Conservation (phyloP, 805 yeast genomes). For the Candida michaelii region DNA sequence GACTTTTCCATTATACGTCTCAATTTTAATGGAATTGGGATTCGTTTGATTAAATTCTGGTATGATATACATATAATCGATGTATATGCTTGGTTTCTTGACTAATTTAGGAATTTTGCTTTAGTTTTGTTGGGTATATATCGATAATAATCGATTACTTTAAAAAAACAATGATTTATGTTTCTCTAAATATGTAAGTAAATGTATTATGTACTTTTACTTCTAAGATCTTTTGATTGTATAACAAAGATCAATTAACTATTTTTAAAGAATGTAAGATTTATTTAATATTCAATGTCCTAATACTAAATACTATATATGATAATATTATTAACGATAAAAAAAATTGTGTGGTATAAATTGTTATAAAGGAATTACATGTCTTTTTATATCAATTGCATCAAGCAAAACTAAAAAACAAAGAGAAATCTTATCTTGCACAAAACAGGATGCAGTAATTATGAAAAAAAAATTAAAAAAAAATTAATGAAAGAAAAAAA, state of each 20-base stretch:
- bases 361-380: conserved; percentile 1
- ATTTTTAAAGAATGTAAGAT: too few relatives aligned
- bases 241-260: too few relatives aligned
- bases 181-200: neutral
- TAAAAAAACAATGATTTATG: too few relatives aligned
- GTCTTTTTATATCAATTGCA: neutral
- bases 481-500: neutral
- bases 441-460: conserved; percentile 1
- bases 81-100: conserved; percentile 9
- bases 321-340: too few relatives aligned
- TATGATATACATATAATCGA: conserved; percentile 17
- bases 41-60: conserved; percentile 15
- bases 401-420: conserved; percentile 1
- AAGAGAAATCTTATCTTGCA: conserved; percentile 3
- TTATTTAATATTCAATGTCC: too few relatives aligned
- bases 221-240: neutral
- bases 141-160: neutral
- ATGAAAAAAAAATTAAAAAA: conserved; percentile 1
- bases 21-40: conserved; percentile 18
- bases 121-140: neutral
- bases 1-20: conserved; percentile 62
- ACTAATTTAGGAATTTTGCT: conserved; percentile 10
- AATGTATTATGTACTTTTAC: neutral
- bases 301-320: too few relatives aligned
- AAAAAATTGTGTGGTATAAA: neutral